Conservation (phyloP, 139 green algal genomes). For the Picochlorum sp. region DNA sequence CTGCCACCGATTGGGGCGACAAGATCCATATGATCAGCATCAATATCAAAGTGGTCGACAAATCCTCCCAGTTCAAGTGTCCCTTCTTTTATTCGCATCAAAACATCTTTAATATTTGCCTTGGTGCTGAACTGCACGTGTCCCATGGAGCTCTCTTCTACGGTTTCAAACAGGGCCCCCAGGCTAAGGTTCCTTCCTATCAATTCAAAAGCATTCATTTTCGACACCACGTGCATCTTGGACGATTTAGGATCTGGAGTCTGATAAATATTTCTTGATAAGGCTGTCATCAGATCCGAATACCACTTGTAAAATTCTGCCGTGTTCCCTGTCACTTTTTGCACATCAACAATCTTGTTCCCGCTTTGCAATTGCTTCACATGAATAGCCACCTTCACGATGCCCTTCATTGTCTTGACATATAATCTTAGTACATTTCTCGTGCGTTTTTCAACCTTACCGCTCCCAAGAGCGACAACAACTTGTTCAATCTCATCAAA, state of each 20-base stretch:
- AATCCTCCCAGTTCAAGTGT: constrained; percentile 12
- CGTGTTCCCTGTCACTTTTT: constrained; percentile 27
- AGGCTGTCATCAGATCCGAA: constrained; percentile 15
- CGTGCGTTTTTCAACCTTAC: constrained; percentile 10
- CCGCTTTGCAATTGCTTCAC: constrained; percentile 25
- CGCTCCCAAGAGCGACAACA: constrained; percentile 17
- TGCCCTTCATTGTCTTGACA: constrained; percentile 15
- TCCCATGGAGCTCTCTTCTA: constrained; percentile 1
- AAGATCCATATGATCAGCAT: neutral
- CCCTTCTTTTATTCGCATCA: constrained; percentile 4
- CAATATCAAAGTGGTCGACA: neutral
- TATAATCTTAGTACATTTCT: constrained; percentile 25
- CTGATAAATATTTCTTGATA: neutral
- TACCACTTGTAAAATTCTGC: constrained; percentile 45
- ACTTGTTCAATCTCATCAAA: constrained; percentile 23
- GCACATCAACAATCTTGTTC: constrained; percentile 32
- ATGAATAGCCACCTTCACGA: constrained; percentile 20
- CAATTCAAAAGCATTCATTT: constrained; percentile 23
- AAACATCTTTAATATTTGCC: constrained; percentile 1
- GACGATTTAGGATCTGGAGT: neutral
- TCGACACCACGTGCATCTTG: neutral
- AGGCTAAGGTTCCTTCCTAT: constrained; percentile 10
- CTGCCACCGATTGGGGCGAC: neutral
- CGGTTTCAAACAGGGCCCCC: constrained; percentile 19
- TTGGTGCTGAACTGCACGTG: constrained; percentile 31